Evolutionary conservation across 805 yeast species (phyloP), one percentile per base, ranked within the genome.

Genomic region (Lachancea sp.): DNA sequence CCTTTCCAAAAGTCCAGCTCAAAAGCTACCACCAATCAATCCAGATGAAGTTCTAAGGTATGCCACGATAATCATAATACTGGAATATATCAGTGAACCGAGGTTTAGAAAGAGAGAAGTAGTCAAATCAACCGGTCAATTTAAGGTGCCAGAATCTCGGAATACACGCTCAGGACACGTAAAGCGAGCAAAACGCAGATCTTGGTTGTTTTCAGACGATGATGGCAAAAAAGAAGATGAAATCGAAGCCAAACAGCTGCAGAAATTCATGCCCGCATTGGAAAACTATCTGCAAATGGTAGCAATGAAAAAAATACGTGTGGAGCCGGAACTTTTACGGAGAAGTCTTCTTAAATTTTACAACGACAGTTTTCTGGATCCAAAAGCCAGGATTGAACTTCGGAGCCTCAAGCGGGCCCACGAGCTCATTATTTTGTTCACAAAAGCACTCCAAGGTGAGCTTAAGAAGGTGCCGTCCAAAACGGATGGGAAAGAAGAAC

Each of bases 71-170:
- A 62, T 79, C 6, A 58, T 82, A 2, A 60, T 84, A 11, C 58
- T 84, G 16, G 82, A 79, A 39, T 81, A 83, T 54, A 65, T 75
- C 44, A 77, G 73, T 47, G 87, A 81, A 59, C 85, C 85, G 2
- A 62, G 87, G 31, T 82, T 81, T 63, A 62, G 41, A 26, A 45
- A 41, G 27, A 25, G 18, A 19, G 22, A 15, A 38, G 38, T 15
- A 66, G 13, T 20, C 2, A 18, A 4, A 4, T 31, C 19, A 6
- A 19, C 6, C 12, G 22, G n/a, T 11, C 17, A 19, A 30, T 15
- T 13, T 3, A 26, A 12, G 10, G 26, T 15, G 29, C 16, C 11
- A 17, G 22, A 25, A 11, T 13, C 44, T 9, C 18, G 19, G 19
- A 26, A 35, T 8, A 5, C 2, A n/a, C 16, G 17, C n/a, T 16